Percentiles rank a stretch among this genome's conserved stretches.
Evolutionary conservation across 2,329 filamentous ascomycete species (phyloP).

Genomic region (Colletotrichum australisinense): DNA sequence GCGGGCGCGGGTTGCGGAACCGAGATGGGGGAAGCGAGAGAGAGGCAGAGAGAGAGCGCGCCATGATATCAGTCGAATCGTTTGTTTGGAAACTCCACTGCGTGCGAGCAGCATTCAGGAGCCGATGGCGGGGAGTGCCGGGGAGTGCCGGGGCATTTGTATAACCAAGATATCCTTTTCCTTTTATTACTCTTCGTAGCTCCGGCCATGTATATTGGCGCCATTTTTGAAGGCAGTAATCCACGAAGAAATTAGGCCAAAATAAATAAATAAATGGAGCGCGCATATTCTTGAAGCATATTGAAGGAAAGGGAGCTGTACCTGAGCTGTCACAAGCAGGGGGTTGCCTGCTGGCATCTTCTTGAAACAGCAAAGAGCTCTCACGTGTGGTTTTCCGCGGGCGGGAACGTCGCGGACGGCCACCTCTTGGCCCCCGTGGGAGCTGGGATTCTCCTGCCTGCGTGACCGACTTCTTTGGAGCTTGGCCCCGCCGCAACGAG

Average conservation of each 20-base stretch:
- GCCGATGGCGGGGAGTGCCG: constrained; percentile 29
- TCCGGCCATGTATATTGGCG: constrained; percentile 32
- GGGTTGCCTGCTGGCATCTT: constrained; percentile 19
- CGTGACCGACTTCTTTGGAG: constrained; percentile 9
- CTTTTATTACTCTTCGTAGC: constrained; percentile 34
- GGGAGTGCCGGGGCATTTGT: constrained; percentile 35
- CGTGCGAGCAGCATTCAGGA: constrained; percentile 31
- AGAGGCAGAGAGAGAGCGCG: neutral
- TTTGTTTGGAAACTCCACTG: constrained; percentile 31
- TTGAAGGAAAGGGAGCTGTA: neutral
- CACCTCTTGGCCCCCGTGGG: neutral
- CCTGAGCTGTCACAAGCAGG: constrained; percentile 13
- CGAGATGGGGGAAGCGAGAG: neutral
- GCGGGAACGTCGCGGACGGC: constrained; percentile 7
- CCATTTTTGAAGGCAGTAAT: constrained; percentile 29
- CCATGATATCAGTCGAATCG: constrained; percentile 32
- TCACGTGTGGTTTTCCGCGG: neutral
- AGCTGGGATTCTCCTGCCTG: constrained; percentile 26
- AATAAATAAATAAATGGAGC: neutral
- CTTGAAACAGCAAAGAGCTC: constrained; percentile 18
- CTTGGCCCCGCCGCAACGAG: constrained; percentile 20
- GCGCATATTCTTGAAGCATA: too few relatives aligned
- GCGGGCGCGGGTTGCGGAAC: neutral
- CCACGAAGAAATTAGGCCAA: constrained; percentile 12
- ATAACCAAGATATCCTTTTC: constrained; percentile 37